phyloP scores from a whole-genome alignment of 176 grass and related monocot species.

The Ananas comosus region DNA sequence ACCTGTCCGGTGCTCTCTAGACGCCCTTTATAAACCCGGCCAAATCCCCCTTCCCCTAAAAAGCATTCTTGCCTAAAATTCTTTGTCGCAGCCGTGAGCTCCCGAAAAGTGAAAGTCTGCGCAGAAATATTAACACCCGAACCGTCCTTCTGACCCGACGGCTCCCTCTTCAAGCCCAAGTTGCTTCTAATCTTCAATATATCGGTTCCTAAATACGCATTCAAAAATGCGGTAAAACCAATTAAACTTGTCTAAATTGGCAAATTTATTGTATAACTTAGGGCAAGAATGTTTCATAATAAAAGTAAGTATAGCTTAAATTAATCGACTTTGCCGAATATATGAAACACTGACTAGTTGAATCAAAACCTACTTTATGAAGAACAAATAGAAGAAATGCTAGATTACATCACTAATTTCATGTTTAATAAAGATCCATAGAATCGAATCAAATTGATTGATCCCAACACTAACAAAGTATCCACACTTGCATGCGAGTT shows the following conservation, averaged over 20 bases:
- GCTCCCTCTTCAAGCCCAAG: constrained; percentile 26
- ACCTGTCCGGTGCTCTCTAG: constrained; percentile 70
- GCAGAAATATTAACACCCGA: constrained; percentile 39
- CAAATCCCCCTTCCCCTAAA: constrained; percentile 88
- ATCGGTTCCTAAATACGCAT: constrained; percentile 26
- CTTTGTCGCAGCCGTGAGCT: constrained; percentile 52
- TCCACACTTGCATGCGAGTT: no score
- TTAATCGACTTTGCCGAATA: no score
- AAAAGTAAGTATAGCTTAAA: background rate
- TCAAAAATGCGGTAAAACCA: background rate
- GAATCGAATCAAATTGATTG: no score
- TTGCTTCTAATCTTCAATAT: constrained; percentile 28
- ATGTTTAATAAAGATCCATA: no score
- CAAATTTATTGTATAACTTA: background rate
- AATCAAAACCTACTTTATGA: no score
- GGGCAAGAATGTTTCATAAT: background rate
- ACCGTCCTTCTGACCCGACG: constrained; percentile 35
- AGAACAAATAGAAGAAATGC: no score
- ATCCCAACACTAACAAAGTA: no score
- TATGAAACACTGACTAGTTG: no score
- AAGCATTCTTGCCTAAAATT: constrained; percentile 87
- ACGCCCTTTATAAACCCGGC: constrained; percentile 70
- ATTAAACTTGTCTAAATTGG: background rate
- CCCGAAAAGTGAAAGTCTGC: constrained; percentile 82
- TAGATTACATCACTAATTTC: no score